Evolutionary conservation across 1,284 basidiomycete species (phyloP).

Genomic region (Ganoderma sp.): DNA sequence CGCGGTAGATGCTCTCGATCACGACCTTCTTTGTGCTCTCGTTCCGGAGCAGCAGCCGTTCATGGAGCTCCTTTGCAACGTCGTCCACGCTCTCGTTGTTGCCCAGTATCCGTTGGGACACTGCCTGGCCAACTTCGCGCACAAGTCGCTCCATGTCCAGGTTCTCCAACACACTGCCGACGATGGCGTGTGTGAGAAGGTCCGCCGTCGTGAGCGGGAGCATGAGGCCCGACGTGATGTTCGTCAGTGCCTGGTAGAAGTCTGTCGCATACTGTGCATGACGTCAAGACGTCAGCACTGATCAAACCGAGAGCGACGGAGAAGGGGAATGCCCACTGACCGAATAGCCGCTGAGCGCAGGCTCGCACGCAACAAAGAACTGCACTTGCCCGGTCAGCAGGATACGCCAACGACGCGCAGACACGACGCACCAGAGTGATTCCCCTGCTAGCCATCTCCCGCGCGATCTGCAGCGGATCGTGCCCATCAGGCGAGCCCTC

Average conservation of each 20-base stretch:
- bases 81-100: slow-evolving; percentile 96
- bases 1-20: slow-evolving; percentile 96
- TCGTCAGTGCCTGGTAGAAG: slow-evolving; percentile 93
- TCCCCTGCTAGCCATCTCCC: slow-evolving; percentile 88
- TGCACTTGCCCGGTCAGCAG: slow-evolving; percentile 41
- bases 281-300: slow-evolving; percentile 35
- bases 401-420: background rate
- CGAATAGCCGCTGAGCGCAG: slow-evolving; percentile 92
- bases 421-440: slow-evolving; percentile 78
- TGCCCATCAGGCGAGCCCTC: slow-evolving; percentile 91
- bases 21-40: slow-evolving; percentile 97
- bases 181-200: slow-evolving; percentile 96
- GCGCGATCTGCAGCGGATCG: slow-evolving; percentile 89
- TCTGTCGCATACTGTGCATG: slow-evolving; percentile 82
- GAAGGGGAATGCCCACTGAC: slow-evolving; percentile 50
- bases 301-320: slow-evolving; percentile 7
- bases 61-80: slow-evolving; percentile 92
- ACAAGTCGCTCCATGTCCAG: slow-evolving; percentile 98
- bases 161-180: slow-evolving; percentile 96
- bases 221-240: slow-evolving; percentile 94
- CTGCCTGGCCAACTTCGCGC: slow-evolving; percentile 90
- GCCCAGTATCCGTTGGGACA: slow-evolving; percentile 89
- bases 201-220: slow-evolving; percentile 96
- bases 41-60: slow-evolving; percentile 88
- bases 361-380: slow-evolving; percentile 99